These are phyloP conservation scores for Petunia axillaris DNA, from an alignment of 257 asterid species.

Conservation along the genomic window DNA sequence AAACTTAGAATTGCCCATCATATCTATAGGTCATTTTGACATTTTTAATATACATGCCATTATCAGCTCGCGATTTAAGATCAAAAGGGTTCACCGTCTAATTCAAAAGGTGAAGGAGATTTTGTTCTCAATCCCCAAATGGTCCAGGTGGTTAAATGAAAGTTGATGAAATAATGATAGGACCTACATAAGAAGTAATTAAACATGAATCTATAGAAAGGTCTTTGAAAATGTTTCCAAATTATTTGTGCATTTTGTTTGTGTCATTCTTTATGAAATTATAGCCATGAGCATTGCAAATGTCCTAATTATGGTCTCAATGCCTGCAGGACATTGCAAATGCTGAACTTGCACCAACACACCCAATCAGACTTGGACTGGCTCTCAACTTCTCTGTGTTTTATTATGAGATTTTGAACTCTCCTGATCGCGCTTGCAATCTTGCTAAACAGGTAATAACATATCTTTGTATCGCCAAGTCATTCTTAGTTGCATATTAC, in stretches of 20 bases:
- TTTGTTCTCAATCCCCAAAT: too few species aligned
- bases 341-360: conserved; percentile 60
- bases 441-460: conserved; percentile 61
- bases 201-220: neutral
- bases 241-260: neutral
- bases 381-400: conserved; percentile 60
- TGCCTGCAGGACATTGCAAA: conserved; percentile 53
- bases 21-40: too few species aligned
- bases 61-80: too few species aligned
- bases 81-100: too few species aligned
- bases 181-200: neutral
- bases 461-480: neutral
- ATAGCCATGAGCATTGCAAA: neutral
- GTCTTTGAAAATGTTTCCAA: neutral
- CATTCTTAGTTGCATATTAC: neutral
- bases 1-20: too few species aligned
- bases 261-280: neutral
- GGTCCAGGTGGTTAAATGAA: neutral
- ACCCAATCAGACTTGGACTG: conserved; percentile 58
- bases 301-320: neutral
- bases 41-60: too few species aligned
- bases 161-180: neutral
- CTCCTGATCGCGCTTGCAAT: conserved; percentile 64
- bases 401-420: conserved; percentile 61
- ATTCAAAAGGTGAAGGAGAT: too few species aligned